Percentiles rank a stretch among this genome's conserved stretches.
phyloP scores from a whole-genome alignment of 2,329 filamentous ascomycete species.

The Ramularia endophylla region DNA sequence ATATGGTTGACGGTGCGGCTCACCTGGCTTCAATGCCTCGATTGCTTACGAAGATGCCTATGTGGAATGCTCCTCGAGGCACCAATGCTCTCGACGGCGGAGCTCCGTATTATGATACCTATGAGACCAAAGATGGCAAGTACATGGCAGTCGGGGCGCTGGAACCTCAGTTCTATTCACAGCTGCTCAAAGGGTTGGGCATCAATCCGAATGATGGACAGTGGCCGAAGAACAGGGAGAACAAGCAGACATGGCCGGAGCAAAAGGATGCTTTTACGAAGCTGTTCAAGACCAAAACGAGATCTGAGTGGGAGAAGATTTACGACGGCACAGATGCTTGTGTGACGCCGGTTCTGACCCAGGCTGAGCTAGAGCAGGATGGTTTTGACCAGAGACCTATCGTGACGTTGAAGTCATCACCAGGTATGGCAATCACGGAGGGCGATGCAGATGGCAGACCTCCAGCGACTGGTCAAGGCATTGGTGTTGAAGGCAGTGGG shows the following conservation, averaged over 20 bases:
- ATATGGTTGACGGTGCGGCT: constrained; percentile 88
- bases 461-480: constrained; percentile 53
- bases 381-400: constrained; percentile 64
- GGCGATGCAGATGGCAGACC: constrained; percentile 37
- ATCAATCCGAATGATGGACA: constrained; percentile 40
- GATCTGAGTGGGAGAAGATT: constrained; percentile 73
- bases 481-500: constrained; percentile 59
- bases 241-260: constrained; percentile 61
- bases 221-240: constrained; percentile 47
- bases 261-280: constrained; percentile 56
- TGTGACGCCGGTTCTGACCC: constrained; percentile 78
- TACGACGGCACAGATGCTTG: constrained; percentile 93
- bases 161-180: constrained; percentile 77
- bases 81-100: constrained; percentile 77
- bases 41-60: constrained; percentile 55
- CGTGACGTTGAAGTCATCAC: constrained; percentile 64
- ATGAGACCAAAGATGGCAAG: constrained; percentile 71
- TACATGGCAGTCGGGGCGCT: constrained; percentile 84
- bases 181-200: constrained; percentile 60
- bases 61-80: constrained; percentile 62
- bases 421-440: constrained; percentile 57
- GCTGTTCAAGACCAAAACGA: constrained; percentile 63
- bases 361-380: constrained; percentile 60
- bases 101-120: constrained; percentile 83
- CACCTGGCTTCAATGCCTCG: constrained; percentile 76